Percentiles rank a stretch among this genome's conserved stretches.
These are phyloP conservation scores for Backusella psychrophila DNA, from an alignment of 192 early-diverging fungal species.

Conservation along the genomic window DNA sequence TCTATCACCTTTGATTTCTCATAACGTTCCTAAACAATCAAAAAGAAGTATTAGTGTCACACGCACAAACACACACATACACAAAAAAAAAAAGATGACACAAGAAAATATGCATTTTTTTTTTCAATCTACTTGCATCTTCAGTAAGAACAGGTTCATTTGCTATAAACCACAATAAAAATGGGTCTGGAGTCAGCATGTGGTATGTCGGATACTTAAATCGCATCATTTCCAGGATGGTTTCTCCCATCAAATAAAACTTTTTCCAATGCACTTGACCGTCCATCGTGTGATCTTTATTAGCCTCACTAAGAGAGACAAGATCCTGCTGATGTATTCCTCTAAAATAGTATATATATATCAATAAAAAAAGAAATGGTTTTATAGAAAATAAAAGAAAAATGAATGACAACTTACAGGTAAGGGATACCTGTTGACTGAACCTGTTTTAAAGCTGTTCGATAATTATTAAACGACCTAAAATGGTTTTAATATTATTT, in stretches of 20 bases:
- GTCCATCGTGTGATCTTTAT: slow-evolving; percentile 60
- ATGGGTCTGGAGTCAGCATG: slow-evolving; percentile 13
- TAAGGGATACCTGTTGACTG: slow-evolving; percentile 72
- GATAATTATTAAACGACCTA: slow-evolving; percentile 62
- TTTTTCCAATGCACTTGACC: slow-evolving; percentile 73
- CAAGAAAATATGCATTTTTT: neutral
- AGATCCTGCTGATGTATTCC: slow-evolving; percentile 66
- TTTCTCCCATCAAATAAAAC: slow-evolving; percentile 57
- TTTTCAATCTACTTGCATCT: slow-evolving; percentile 21
- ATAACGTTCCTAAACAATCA: neutral
- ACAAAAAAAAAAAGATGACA: neutral
- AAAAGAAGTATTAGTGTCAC: neutral
- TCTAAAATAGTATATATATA: slow-evolving; percentile 7
- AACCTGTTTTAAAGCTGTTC: slow-evolving; percentile 54
- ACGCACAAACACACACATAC: neutral
- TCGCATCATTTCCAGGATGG: slow-evolving; percentile 22
- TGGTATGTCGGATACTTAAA: slow-evolving; percentile 23
- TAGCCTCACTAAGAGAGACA: slow-evolving; percentile 69
- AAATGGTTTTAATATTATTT: slow-evolving; percentile 4
- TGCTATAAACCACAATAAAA: slow-evolving; percentile 24
- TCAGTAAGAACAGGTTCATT: slow-evolving; percentile 23
- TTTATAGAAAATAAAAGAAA: neutral
- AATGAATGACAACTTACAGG: slow-evolving; percentile 48
- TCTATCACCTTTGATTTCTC: slow-evolving; percentile 7
- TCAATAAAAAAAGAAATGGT: neutral